Base-by-base conservation (phyloP, 805 yeast species). In the Debaryomyces hansenii region DNA sequence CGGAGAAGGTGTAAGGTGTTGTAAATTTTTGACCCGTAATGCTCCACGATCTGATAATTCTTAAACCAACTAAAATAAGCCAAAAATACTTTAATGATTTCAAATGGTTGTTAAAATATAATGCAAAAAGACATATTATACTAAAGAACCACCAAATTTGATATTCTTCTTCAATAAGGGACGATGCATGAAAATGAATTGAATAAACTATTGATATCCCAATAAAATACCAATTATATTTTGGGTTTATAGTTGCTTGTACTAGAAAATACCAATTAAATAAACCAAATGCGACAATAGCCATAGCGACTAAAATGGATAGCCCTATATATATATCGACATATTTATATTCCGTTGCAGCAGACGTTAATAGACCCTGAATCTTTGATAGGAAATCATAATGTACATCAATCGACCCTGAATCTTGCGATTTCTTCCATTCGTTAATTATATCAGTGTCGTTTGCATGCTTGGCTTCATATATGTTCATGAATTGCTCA, bases 101-200 rank as follows among this genome's bases (percentile, higher is more conserved):
- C 41, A 44, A 48, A 9, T 37, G 42, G 12, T 41, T 38, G 41
- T 36, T 47, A 12, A 41, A 32, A 33, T 38, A 43, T 14, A 62
- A 44, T 4, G 44, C 38, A 2, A 53, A 28, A 4, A 56, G 45
- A 29, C 49, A 49, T 11, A 57, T 40, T 0, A 62, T 43, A 3
- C 66, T 54, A 14, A 67, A 56, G 27, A 62, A 87, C 88, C 96
- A 94, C 99, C 99, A 94, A 14, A 91, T 64, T 60, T 91, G 97
- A 60, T 94, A 96, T 60, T 94, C 99, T 63, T 94, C 99, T 59
- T 94, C 99, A 14, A 94, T 86, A 47, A 91, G 73, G 3, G 76
- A 70, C 4, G 77, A 71, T 21, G 96, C 91, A 49, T 95, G 89
- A 9, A 91, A 96, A 67, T 91, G 89, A 52, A 85, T 75, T 0